Percentiles rank a stretch among this genome's conserved stretches.
These are phyloP conservation scores for Hyphopichia khmerensis DNA, from an alignment of 1,139 yeast genomes.

Conservation along the genomic window DNA sequence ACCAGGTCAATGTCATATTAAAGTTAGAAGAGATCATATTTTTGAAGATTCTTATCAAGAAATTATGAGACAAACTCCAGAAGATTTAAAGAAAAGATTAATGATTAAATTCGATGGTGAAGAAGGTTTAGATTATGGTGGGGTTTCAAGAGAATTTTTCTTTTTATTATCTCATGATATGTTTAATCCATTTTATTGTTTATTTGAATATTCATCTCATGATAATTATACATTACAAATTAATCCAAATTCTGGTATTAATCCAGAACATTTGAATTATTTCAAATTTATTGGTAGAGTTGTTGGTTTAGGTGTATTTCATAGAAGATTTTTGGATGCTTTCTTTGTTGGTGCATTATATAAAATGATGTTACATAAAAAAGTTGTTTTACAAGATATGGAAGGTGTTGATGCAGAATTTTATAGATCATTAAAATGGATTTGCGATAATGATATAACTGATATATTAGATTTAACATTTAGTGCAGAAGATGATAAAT, in stretches of 20 bases:
- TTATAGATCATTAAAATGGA: constrained; percentile 93
- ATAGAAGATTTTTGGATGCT: constrained; percentile 94
- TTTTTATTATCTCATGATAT: constrained; percentile 94
- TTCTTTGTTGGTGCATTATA: constrained; percentile 97
- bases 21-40: constrained; percentile 94
- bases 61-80: constrained; percentile 98
- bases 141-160: constrained; percentile 97
- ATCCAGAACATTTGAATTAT: constrained; percentile 96
- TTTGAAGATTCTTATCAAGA: constrained; percentile 98
- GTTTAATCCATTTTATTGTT: constrained; percentile 97
- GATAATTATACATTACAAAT: constrained; percentile 97
- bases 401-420: constrained; percentile 98
- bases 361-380: constrained; percentile 95
- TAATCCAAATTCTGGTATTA: constrained; percentile 96
- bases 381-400: constrained; percentile 94
- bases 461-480: constrained; percentile 80
- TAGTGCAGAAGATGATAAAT: constrained; percentile 93
- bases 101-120: constrained; percentile 99
- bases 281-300: constrained; percentile 98
- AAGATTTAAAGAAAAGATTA: constrained; percentile 91
- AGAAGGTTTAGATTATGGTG: constrained; percentile 99
- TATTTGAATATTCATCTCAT: constrained; percentile 95
- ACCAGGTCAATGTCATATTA: constrained; percentile 98
- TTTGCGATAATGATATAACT: constrained; percentile 89
- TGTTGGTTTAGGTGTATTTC: constrained; percentile 97